Evolutionary conservation across 1,284 basidiomycete genomes (phyloP), one percentile per base, ranked within the genome.

Genomic region (Omphalotus olearius): DNA sequence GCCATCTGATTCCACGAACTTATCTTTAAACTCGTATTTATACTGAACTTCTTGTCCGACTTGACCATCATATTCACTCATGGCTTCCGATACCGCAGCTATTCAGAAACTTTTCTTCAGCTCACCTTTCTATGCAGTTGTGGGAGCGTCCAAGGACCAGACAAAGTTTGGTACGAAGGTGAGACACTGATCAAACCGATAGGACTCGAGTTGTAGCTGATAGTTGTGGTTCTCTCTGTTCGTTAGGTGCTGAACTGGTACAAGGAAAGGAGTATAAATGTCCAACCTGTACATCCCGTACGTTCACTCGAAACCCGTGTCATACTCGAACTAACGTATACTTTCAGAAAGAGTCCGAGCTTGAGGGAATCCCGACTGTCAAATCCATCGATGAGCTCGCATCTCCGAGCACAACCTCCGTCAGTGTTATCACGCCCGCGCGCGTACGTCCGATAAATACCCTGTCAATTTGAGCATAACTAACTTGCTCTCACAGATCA

Each of bases 371-470:
- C 45, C 59, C 69, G 50, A 79, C 84, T 2, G 60, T 88, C 42
- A 66, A 66, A 50, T 66, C 73, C 2, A 72, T 93, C 56, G 63
- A 71, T 4, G 76, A 83, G 35, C 77, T 93, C n/a, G 64, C 78
- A 14, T 69, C 70, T 38, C 87, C 91, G 2, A 63, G 73, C 2
- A 70, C 83, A 56, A 94, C 91, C 0, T 85, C 87, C 9, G 73
- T 94, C 54, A 89, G 86, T 59, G 80, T 93, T 56, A 79, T 94
- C 62, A 92, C 91, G 4, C 80, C 84, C 45, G 78, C 87, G 18
- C 80, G 80, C 69, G 82, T 85, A 57, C 33, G 66, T 56, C 20
- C 28, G 4, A 5, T 28, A 10, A 28, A 28, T 42, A 44, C 44
- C 44, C 36, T 55, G 10, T 38, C 50, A 40, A 38, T 38, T 4